Base-by-base conservation (phyloP, 2,329 filamentous ascomycete genomes). In the Thermoascus crustaceus region DNA sequence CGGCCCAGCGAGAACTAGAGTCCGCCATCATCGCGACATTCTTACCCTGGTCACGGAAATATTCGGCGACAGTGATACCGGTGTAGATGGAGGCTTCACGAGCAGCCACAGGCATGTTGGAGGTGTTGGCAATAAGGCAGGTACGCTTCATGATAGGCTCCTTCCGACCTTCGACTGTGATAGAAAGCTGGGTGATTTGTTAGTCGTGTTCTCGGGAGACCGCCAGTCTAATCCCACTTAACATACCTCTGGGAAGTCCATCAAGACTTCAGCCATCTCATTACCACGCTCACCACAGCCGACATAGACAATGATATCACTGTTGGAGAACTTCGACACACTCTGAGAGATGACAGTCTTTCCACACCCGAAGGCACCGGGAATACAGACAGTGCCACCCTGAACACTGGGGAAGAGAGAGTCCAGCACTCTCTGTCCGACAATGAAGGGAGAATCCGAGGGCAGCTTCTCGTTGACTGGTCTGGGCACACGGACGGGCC, bases 101-200 rank as follows among this genome's bases (percentile, higher is more conserved):
- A 42, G 91, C 91, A 46, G 91, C 91, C 56, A 98, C 91, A 43
- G 91, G 91, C 91, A 98, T 98, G 74, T 98, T 98, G 53, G 91
- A 98, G 27, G 91, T 98, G 69, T 98, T 98, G 63, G 91, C 91
- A 58, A 98, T 96, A 42, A 98, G 75, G 14, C 87, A 93, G 10
- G 91, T 98, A 63, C 91, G 89, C 78, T 98, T 98, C 91, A 98
- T 98, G 72, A 98, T 98, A 50, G 89, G 88, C 63, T 98, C 91
- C 67, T 89, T 82, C 58, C 89, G 86, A 53, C 91, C 91, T 27
- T 94, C 82, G 50, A 96, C 79, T 11, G 93, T 82, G 58, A 98
- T 98, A 31, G 85, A 84, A 47, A 98, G 84, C 75, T 75, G 49
- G 8, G 17, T 14, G 16, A 5, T n/a, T 3, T 9, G 33, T 54